A percentile compares a stretch with the other conserved stretches of the same genome.
Evolutionary conservation across 768 basidiomycete species (phyloP).

Genomic region (Strobilomyces dryophilus): DNA sequence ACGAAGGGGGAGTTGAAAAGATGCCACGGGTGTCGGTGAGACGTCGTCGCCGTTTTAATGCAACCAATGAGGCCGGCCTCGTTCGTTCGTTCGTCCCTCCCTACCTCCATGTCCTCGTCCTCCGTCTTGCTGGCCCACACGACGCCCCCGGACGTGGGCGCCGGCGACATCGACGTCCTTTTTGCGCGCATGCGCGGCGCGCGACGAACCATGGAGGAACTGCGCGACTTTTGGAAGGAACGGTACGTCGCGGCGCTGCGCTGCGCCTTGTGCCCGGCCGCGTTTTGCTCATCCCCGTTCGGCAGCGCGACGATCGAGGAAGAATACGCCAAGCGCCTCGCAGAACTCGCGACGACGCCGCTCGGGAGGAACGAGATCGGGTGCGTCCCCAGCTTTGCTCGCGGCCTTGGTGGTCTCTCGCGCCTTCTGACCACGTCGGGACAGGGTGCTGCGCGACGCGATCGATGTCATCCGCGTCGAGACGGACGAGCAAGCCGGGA

Average conservation of each 20-base stretch:
- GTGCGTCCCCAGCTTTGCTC: slow-evolving; percentile 43
- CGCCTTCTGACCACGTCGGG: slow-evolving; percentile 3
- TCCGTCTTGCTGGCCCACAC: slow-evolving; percentile 69
- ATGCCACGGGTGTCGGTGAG: too few relatives aligned
- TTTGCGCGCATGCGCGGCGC: slow-evolving; percentile 91
- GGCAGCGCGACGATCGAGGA: slow-evolving; percentile 85
- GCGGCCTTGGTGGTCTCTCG: background rate
- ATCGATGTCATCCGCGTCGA: slow-evolving; percentile 78
- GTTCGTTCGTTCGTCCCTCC: too few relatives aligned
- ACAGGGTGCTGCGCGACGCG: slow-evolving; percentile 76
- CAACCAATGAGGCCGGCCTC: too few relatives aligned
- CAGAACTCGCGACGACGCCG: slow-evolving; percentile 68
- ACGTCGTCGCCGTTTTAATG: too few relatives aligned
- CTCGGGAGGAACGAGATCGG: slow-evolving; percentile 92
- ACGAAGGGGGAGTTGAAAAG: too few relatives aligned
- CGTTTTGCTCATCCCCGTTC: slow-evolving; percentile 2
- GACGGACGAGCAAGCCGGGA: slow-evolving; percentile 76
- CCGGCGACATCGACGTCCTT: slow-evolving; percentile 87
- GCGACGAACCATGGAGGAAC: slow-evolving; percentile 80
- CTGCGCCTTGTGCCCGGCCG: background rate
- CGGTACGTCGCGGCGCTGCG: slow-evolving; percentile 51
- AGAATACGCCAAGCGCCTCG: slow-evolving; percentile 85
- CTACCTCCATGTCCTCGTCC: slow-evolving; percentile 37
- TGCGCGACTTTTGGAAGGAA: slow-evolving; percentile 89
- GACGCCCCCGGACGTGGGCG: slow-evolving; percentile 86